Evolutionary conservation across 352 stramenopile species (phyloP).

Genomic region (Globisporangium radiosum): DNA sequence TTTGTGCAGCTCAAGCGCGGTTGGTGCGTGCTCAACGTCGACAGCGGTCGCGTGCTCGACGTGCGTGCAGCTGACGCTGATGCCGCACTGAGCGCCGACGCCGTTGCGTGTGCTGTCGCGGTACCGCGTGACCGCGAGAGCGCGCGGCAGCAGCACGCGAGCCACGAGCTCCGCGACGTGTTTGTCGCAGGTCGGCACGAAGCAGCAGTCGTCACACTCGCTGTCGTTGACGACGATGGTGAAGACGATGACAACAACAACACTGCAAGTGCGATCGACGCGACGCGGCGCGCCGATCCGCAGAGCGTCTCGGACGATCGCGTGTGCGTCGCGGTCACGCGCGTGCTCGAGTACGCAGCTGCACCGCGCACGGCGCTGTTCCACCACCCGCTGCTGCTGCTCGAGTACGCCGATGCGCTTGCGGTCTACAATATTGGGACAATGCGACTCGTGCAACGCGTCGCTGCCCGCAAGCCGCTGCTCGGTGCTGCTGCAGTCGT

Average conservation of each 20-base stretch:
- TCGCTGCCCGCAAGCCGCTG: slow-evolving; percentile 34
- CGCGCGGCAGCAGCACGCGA: slow-evolving; percentile 14
- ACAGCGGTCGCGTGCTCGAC: slow-evolving; percentile 43
- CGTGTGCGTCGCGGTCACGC: slow-evolving; percentile 40
- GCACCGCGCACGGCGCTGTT: slow-evolving; percentile 34
- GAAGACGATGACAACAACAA: slow-evolving; percentile 1
- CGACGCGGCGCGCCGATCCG: slow-evolving; percentile 15
- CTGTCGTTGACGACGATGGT: slow-evolving; percentile 13
- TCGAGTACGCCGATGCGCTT: slow-evolving; percentile 50
- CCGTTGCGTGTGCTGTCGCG: slow-evolving; percentile 26
- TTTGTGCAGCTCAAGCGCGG: slow-evolving; percentile 59
- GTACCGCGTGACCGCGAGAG: slow-evolving; percentile 28
- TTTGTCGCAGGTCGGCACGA: slow-evolving; percentile 56
- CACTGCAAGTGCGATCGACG: slow-evolving; percentile 6
- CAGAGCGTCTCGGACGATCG: slow-evolving; percentile 34
- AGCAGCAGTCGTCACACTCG: slow-evolving; percentile 41
- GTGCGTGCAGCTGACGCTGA: slow-evolving; percentile 16
- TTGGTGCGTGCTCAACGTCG: slow-evolving; percentile 56
- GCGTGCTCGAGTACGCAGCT: slow-evolving; percentile 38
- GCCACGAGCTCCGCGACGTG: slow-evolving; percentile 33
- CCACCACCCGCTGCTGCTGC: slow-evolving; percentile 66
- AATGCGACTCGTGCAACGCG: slow-evolving; percentile 41
- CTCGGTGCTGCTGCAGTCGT: slow-evolving; percentile 30
- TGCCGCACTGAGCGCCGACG: slow-evolving; percentile 25
- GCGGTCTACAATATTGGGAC: slow-evolving; percentile 59